Base-by-base conservation (phyloP, 2,329 filamentous ascomycete species). In the Alternaria alternata region DNA sequence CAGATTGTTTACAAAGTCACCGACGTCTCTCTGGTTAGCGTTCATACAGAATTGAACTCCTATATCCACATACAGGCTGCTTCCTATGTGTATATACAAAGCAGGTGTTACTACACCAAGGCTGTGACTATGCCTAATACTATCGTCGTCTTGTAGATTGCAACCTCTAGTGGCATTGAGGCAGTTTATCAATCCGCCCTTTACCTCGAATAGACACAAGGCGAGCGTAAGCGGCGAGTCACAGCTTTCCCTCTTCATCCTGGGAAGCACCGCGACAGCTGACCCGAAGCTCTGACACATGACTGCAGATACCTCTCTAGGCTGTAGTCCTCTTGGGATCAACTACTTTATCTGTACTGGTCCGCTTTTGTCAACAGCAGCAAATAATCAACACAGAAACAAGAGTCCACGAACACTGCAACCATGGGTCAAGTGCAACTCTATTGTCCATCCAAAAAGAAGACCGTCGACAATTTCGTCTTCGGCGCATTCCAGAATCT, bases 391-490 rank as follows among this genome's bases (percentile, higher is more conserved):
- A 24, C 26, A 24, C 22, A 26, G 18, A 26, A 28, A 28, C n/a
- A 26, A 9, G 3, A 2, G 9, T 46, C 16, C 0, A 22, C 14
- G 5, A 16, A 26, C 7, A 24, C 2, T 9, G 18, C 28, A 9
- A 41, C 7, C 34, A 64, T 64, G 62, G 46, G 51, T 2, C 53
- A 44, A 7, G 24, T 65, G 1, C 54, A 61, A n/a, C 30, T 65
- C 3, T 39, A 59, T 46, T 67, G 60, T 24, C 62, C 62, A 1
- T 63, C 54, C 9, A 65, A n/a, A 0, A 56, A 56, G 24, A 56
- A 44, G 18, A 59, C 48, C 2, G 24, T 61, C 26, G 41, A 61
- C 43, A 36, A 24, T 9, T 63, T 65, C 24, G 53, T 63, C 42
- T 54, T 67, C 42, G 51, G 57, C 7, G 57, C 60, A 0, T 67